Evolutionary conservation across 257 asterid species (phyloP).

Genomic region (Perilla frutescens): DNA sequence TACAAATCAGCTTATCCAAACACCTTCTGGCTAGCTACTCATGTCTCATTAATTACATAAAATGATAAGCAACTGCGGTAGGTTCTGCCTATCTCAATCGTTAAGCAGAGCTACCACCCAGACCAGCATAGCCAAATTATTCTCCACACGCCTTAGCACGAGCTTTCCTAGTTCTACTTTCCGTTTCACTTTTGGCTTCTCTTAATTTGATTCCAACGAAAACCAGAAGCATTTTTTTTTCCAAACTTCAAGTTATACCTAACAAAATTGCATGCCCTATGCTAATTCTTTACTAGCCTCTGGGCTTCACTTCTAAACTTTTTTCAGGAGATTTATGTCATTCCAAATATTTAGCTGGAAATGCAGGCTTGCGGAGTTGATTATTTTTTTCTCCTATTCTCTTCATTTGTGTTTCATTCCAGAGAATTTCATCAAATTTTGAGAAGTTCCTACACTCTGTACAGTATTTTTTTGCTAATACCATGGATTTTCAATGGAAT

Average conservation of each 20-base stretch:
- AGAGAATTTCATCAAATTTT: neutral
- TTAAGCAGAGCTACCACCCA: neutral
- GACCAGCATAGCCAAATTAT: neutral
- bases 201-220: slow-evolving; percentile 8
- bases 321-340: neutral
- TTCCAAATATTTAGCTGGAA: neutral
- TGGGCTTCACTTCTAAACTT: neutral
- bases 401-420: neutral
- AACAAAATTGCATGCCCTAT: neutral
- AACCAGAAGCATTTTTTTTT: neutral
- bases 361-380: neutral
- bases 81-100: slow-evolving; percentile 6
- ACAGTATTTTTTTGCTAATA: neutral
- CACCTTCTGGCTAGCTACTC: slow-evolving; percentile 22
- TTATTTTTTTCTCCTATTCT: neutral
- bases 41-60: neutral
- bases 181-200: neutral
- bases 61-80: neutral
- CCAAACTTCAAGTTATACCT: slow-evolving; percentile 13
- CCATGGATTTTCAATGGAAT: neutral
- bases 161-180: neutral
- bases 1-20: slow-evolving; percentile 15
- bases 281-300: neutral
- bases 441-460: neutral
- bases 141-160: slow-evolving; percentile 2